Base-by-base conservation (phyloP, 441 rosid genomes). In the Theobroma grandiflorum region DNA sequence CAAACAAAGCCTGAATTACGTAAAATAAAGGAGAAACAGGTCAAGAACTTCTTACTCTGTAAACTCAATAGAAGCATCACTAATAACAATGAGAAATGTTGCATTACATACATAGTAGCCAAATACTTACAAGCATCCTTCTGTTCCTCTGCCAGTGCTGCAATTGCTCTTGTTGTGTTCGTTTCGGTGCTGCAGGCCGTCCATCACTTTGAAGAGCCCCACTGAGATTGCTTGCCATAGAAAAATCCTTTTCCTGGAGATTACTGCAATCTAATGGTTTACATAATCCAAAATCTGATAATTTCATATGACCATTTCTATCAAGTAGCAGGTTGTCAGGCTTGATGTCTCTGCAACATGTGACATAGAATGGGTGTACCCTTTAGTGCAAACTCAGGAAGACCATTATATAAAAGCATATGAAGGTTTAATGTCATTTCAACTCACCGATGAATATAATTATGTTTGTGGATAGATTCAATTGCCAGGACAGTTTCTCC, bases 121-220 rank as follows among this genome's bases (percentile, higher is more conserved):
- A 76, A 76, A 81, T 79, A 90, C 96, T 87, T 88, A 92, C 99
- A 82, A 95, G 98, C 94, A 93, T 95, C 84, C 99, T 93, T 79
- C 99, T 85, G 78, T 94, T 95, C 87, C 91, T 91, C 91, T 95
- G 98, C 97, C 99, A 95, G 82, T 95, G 95, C 82, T 87, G 97
- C 78, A 95, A 90, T 84, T 94, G 98, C 83, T 95, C 99, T 84
- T 92, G 94, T 82, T 94, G 99, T 3, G 98, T 89, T 66, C 98
- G 98, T 79, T 88, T 94, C 11, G 96, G 90, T 31, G 92, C 94
- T 78, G 89, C 92, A 82, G 98, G 96, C 43, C 97, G 94, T 42
- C 98, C 99, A 86, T 95, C 96, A 84, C 97, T 90, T 85, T 93
- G 96, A 80, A 94, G 92, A 75, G 95, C 97, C 70, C 99, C 98